Base-by-base conservation (phyloP, 2,329 filamentous ascomycete genomes). In the Botrytis elliptica region DNA sequence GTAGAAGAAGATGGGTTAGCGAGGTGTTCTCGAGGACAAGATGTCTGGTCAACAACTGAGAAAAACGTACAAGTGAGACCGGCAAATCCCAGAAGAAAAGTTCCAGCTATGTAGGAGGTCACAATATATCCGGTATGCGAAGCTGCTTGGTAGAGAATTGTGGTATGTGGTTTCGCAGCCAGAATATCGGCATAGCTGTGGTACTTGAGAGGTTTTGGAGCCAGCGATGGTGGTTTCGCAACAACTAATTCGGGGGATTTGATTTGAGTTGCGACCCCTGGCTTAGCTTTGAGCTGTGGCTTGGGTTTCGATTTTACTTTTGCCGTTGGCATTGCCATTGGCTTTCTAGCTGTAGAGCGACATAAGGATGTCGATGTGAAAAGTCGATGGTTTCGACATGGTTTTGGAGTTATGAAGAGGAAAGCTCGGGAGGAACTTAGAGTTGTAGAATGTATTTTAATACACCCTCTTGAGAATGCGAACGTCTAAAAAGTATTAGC, bases 131-230 rank as follows among this genome's bases (percentile, higher is more conserved):
- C 85, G 73, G 87, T 87, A 78, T 92, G 90, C 1, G 89, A 89
- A 22, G 89, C 89, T 1, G 88, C 87, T 78, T 90, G 85, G 83
- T 92, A 93, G 62, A 93, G 84, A 4, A 88, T 82, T 12, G 91
- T 89, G 8, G 87, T 85, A 2, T 85, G 82, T n/a, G 85, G 79
- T 75, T 88, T 87, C 74, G 84, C 83, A 22, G 88, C 87, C 55
- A 93, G 85, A 74, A 73, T 77, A n/a, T 86, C 86, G 78, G 86
- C 85, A 82, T 86, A 89, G 71, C 82, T 84, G 78, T 83, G 85
- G 79, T 73, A 82, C 75, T 49, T 78, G 76, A 73, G 64, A 5
- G 29, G 63, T 46, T 69, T 46, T 65, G 55, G 36, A 52, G 55
- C 22, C 57, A 63, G 49, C 8, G 46, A 25, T 42, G 64, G n/a